A percentile compares a stretch with the other conserved stretches of the same genome.
Conservation (phyloP, 768 basidiomycete genomes). For the Auricularia heimuer region DNA sequence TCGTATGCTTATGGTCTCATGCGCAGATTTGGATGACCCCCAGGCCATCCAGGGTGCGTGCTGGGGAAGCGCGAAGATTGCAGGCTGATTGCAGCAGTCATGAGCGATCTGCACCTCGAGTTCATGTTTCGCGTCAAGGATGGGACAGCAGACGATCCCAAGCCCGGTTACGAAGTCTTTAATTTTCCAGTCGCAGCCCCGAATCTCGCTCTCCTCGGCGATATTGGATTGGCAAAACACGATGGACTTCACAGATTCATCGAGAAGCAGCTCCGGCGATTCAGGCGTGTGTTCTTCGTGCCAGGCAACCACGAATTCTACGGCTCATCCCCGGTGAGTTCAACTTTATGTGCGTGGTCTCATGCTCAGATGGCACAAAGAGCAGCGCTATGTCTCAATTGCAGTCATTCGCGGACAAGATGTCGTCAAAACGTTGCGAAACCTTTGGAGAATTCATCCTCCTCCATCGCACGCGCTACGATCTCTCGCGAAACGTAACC, state of each 20-base stretch:
- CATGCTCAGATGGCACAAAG: background rate
- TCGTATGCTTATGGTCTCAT: background rate
- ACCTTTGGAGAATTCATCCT: conserved; percentile 21
- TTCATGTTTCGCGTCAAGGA: conserved; percentile 8
- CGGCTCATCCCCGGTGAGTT: conserved; percentile 2
- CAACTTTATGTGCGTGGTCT: background rate
- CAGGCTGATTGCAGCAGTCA: conserved; percentile 5
- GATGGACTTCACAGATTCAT: conserved; percentile 26
- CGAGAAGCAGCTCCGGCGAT: conserved; percentile 19
- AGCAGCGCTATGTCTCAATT: conserved; percentile 7
- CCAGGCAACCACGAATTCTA: conserved; percentile 26
- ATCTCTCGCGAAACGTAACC: conserved; percentile 23
- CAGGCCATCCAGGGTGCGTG: background rate
- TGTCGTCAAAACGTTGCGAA: background rate
- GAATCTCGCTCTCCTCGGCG: conserved; percentile 27
- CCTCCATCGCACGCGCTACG: conserved; percentile 25
- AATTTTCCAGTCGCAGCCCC: conserved; percentile 19
- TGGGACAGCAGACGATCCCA: background rate
- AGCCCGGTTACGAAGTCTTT: conserved; percentile 13
- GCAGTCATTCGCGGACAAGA: conserved; percentile 7
- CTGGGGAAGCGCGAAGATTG: background rate
- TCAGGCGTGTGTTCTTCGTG: conserved; percentile 26
- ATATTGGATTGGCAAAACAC: conserved; percentile 26
- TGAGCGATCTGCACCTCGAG: conserved; percentile 26
- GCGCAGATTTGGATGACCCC: background rate